These are phyloP conservation scores for Penicillium sp. DNA, from an alignment of 2,329 filamentous ascomycete species.

Conservation along the genomic window DNA sequence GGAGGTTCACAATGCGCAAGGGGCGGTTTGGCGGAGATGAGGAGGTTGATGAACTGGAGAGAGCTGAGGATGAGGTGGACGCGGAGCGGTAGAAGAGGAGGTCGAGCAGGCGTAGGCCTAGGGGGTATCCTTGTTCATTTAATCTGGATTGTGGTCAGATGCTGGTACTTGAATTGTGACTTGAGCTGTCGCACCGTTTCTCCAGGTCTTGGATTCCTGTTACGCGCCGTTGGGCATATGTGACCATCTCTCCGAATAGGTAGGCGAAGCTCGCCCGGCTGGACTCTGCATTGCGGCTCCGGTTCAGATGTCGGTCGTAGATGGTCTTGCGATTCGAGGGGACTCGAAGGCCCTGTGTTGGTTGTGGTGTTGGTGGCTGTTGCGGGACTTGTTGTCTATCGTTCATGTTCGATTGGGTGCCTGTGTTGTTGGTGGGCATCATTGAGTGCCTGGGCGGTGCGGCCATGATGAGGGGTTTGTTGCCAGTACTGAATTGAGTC, in stretches of 20 bases:
- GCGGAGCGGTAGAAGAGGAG: conserved; percentile 80
- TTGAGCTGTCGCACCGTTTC: conserved; percentile 59
- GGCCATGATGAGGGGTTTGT: conserved; percentile 22
- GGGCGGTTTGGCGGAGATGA: conserved; percentile 68
- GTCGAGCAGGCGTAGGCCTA: conserved; percentile 90
- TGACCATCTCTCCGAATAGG: conserved; percentile 93
- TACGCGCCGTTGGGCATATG: conserved; percentile 84
- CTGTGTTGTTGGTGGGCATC: conserved; percentile 30
- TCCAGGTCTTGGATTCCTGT: conserved; percentile 92
- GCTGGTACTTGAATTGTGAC: background rate
- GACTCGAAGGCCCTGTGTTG: conserved; percentile 63
- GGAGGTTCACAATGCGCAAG: conserved; percentile 79
- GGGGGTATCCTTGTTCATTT: conserved; percentile 85
- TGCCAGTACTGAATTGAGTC: background rate
- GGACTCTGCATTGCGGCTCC: conserved; percentile 78
- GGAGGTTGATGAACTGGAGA: conserved; percentile 68
- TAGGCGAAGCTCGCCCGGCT: conserved; percentile 94
- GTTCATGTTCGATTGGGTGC: conserved; percentile 18
- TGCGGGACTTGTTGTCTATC: conserved; percentile 27
- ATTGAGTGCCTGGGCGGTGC: conserved; percentile 31
- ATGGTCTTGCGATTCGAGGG: conserved; percentile 95
- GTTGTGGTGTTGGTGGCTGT: conserved; percentile 47
- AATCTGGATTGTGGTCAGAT: conserved; percentile 50
- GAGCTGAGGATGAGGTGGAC: conserved; percentile 80
- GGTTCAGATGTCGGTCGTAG: conserved; percentile 92